Evolutionary conservation across 306 rosid species (phyloP), one percentile per base, ranked within the genome.

Genomic region (Rubus idaeus): DNA sequence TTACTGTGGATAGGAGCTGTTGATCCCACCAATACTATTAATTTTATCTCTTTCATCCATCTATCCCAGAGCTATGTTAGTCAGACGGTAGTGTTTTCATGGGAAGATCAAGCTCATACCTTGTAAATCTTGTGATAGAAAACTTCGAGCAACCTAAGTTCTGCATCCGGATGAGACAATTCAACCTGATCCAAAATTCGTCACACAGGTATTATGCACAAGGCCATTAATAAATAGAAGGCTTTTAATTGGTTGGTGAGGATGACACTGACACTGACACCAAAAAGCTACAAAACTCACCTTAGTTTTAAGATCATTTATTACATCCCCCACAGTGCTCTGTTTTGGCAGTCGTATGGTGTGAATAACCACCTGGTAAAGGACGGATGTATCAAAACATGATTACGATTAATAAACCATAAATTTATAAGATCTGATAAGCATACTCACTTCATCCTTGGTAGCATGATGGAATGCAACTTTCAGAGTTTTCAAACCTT

Each of bases 121-220:
- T 93, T 91, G 87, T 91, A 93, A 78, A 93, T 93, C 87, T 89
- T 93, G 83, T 91, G 97, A 86, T 91, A 91, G 87, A 91, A 93
- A 72, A 93, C 95, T 89, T 93, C 97, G 68, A 93, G 95, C 97
- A 93, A 70, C 87, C 98, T 85, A 75, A 93, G 95, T 81, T 93
- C 97, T 30, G 96, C 97, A 78, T 89, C 80, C 9, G 91, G 89
- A 75, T 84, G 88, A 71, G 98, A 93, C 81, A 93, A 79, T 79
- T 93, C 93, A 70, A 91, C 95, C 98, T 93, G 85, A 74, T 77
- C 50, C 75, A 76, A 35, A 83, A 61, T 62, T 78, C 13, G 42
- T 66, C 18, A 69, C 70, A 47, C 71, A 52, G n/a, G 44, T 56
- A 56, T 7, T 10, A 67, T 63, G 35, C 52, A 71, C n/a, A 68